Conservation (phyloP, 1,139 yeast genomes). For the Hansenula sp. region DNA sequence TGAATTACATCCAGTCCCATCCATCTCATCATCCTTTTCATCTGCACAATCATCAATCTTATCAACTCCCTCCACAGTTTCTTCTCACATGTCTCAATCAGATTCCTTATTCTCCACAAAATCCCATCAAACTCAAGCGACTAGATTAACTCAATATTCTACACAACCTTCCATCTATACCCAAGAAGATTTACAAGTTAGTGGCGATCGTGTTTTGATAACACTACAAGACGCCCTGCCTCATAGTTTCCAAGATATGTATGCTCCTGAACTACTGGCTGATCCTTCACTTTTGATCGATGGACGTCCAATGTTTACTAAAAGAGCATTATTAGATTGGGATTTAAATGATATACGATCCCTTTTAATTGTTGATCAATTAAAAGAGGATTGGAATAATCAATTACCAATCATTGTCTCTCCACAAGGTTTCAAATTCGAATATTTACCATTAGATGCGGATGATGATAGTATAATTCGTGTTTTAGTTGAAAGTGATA, state of each 20-base stretch:
- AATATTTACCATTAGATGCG: constrained; percentile 46
- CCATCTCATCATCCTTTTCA: constrained; percentile 16
- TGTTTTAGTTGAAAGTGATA: constrained; percentile 48
- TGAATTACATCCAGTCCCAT: constrained; percentile 20
- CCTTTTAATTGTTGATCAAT: constrained; percentile 44
- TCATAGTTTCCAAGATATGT: constrained; percentile 45
- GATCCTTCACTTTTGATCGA: constrained; percentile 37
- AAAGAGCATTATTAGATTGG: constrained; percentile 60
- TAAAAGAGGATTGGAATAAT: constrained; percentile 50
- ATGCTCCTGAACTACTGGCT: constrained; percentile 45
- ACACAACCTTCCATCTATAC: constrained; percentile 6
- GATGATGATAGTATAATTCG: constrained; percentile 44
- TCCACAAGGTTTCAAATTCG: constrained; percentile 31
- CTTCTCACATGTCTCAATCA: constrained; percentile 4
- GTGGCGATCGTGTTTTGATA: constrained; percentile 10
- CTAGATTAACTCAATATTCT: constrained; percentile 15
- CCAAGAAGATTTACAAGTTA: constrained; percentile 5
- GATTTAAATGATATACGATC: constrained; percentile 62
- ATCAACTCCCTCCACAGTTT: constrained; percentile 6
- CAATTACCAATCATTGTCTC: constrained; percentile 42
- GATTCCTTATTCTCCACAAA: not conserved
- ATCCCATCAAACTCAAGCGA: constrained; percentile 8
- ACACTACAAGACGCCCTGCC: constrained; percentile 43
- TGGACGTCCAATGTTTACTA: constrained; percentile 60
- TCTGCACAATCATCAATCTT: constrained; percentile 2